Conservation (phyloP, 2,329 filamentous ascomycete genomes). For the Annulohypoxylon truncatum region DNA sequence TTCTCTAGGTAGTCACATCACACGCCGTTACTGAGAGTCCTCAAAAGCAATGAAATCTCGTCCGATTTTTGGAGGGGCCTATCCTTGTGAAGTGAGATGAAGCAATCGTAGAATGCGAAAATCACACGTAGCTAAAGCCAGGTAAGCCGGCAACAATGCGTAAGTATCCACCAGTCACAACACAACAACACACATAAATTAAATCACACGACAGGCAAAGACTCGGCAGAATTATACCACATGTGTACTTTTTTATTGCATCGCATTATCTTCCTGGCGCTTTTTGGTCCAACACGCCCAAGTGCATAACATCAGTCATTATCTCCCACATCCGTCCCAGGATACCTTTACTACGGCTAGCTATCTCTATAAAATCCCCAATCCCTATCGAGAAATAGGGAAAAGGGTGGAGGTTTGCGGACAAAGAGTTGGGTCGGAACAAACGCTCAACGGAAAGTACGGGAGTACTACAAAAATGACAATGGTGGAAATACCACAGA, state of each 20-base stretch:
- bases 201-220: background rate
- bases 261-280: constrained; percentile 36
- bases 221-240: background rate
- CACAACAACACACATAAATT: background rate
- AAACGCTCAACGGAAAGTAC: constrained; percentile 23
- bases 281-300: constrained; percentile 24
- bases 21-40: background rate
- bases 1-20: background rate
- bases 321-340: background rate
- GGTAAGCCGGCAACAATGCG: background rate
- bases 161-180: background rate
- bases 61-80: background rate
- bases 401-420: background rate
- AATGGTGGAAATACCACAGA: background rate
- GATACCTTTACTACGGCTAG: background rate
- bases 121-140: background rate
- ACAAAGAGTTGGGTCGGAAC: background rate
- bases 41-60: background rate
- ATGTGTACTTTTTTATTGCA: constrained; percentile 29
- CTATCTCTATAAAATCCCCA: constrained; percentile 26
- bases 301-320: constrained; percentile 21
- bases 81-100: background rate
- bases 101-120: background rate
- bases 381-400: constrained; percentile 6
- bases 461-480: constrained; percentile 5